Conservation (phyloP, 2,329 filamentous ascomycete species). For the Venturia asperata region DNA sequence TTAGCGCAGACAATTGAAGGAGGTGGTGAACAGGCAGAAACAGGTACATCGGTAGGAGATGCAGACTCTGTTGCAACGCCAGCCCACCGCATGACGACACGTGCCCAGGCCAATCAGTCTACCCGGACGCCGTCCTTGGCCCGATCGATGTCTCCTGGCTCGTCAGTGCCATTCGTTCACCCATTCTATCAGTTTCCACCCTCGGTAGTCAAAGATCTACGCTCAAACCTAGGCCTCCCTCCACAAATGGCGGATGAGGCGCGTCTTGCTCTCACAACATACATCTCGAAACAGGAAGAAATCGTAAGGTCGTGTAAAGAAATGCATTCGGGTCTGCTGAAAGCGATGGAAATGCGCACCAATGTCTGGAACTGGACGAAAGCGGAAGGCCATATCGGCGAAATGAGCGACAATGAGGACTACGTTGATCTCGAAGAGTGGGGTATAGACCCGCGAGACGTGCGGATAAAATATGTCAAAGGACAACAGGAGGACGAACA, state of each 20-base stretch:
- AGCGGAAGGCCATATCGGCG: constrained; percentile 66
- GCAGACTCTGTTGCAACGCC: constrained; percentile 36
- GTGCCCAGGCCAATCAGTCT: constrained; percentile 43
- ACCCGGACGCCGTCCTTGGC: constrained; percentile 23
- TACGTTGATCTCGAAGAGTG: constrained; percentile 82
- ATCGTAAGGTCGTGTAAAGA: constrained; percentile 63
- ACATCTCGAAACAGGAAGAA: constrained; percentile 81
- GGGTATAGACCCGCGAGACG: constrained; percentile 42
- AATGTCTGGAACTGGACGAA: constrained; percentile 69
- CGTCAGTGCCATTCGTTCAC: constrained; percentile 55
- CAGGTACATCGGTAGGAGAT: constrained; percentile 22
- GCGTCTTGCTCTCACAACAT: constrained; percentile 63
- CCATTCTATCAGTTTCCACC: constrained; percentile 64
- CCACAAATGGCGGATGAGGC: constrained; percentile 70
- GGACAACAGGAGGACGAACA: constrained; percentile 17
- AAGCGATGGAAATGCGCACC: constrained; percentile 63
- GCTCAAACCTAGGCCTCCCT: constrained; percentile 57
- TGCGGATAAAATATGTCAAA: constrained; percentile 16
- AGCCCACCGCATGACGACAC: constrained; percentile 49
- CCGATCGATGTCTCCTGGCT: constrained; percentile 39
- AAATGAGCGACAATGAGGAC: constrained; percentile 83
- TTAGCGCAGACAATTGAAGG: constrained; percentile 23
- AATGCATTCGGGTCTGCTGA: constrained; percentile 63
- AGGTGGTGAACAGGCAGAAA: constrained; percentile 24
- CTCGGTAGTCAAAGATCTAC: constrained; percentile 57